Base-by-base conservation (phyloP, 805 yeast genomes). In the Metschnikowia sp. region DNA sequence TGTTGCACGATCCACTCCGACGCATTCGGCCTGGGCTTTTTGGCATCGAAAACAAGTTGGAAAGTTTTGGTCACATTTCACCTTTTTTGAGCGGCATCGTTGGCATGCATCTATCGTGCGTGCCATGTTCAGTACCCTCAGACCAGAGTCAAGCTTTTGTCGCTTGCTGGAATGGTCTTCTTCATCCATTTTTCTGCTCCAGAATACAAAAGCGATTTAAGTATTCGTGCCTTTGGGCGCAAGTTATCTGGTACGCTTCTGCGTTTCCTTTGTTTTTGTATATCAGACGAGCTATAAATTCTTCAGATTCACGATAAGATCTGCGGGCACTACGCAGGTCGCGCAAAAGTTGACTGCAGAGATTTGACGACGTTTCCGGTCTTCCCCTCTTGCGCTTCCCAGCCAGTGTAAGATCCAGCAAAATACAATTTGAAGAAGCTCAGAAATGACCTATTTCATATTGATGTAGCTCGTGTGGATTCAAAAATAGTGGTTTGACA, bases 1-100 rank as follows among this genome's bases (percentile, higher is more conserved):
- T 0, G 96, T 88, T 7, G 90, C 88, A 0, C 96, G 90, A 61
- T 91, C 97, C 3, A 87, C 65, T 0, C 95, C 88, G 4, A 88
- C 82, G 66, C 97, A 90, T 7, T 86, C 87, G 2, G 71, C 84
- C 6, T 81, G 78, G 10, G 86, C 84, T 57, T 81, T 79, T 37
- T 64, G 70, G 61, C 91, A 84, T 32, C 75, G 73, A n/a, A 77
- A 62, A 58, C 91, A 84, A 46, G 76, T 73, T 3, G 91, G 91
- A 60, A 83, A 80, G 50, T 75, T 77, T 48, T 80, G 85, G 52
- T 85, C 86, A 63, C 91, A 85, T 54, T 76, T 76, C 47, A 82
- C 75, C 60, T 85, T 85, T 54, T 83, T 80, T 45, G 65, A 61
- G 13, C 96, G 77, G 58, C 97, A 90, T 47, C 96, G 69, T 57